Evolutionary conservation across 495 filamentous ascomycete genomes (phyloP).

Genomic region (Aspergillus olivimuriae): DNA sequence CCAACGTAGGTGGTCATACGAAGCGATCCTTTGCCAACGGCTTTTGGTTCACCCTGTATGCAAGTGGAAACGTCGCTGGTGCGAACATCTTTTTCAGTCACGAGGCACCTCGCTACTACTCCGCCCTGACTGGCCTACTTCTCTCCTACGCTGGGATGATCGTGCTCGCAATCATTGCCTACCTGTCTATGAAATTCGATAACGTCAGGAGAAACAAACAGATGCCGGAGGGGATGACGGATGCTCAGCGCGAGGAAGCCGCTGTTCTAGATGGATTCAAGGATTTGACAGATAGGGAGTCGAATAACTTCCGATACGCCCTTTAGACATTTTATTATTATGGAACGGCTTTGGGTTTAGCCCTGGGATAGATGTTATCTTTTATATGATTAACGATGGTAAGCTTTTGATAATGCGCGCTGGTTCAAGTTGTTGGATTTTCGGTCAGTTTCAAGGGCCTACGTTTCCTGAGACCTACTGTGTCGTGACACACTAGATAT

Average conservation of each 20-base stretch:
- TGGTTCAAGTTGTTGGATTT: too few relatives aligned
- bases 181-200: constrained; percentile 23
- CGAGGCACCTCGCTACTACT: constrained; percentile 32
- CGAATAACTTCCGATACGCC: constrained; percentile 38
- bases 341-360: too few relatives aligned
- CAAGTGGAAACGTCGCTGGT: constrained; percentile 33
- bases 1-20: constrained; percentile 60
- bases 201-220: constrained; percentile 21
- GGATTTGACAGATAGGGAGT: constrained; percentile 43
- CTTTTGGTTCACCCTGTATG: constrained; percentile 31
- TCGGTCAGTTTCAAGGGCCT: too few relatives aligned
- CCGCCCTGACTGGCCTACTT: constrained; percentile 26
- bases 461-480: too few relatives aligned
- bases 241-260: constrained; percentile 11
- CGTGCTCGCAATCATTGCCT: constrained; percentile 16
- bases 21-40: constrained; percentile 50
- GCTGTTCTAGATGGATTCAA: constrained; percentile 38
- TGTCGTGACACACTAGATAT: too few relatives aligned
- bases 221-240: constrained; percentile 7
- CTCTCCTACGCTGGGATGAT: constrained; percentile 32
- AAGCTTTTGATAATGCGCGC: too few relatives aligned
- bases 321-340: constrained; percentile 14
- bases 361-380: too few relatives aligned
- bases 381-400: too few relatives aligned
- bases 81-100: constrained; percentile 40